Evolutionary conservation across 768 basidiomycete genomes (phyloP), one percentile per base, ranked within the genome.

Genomic region (Suillus lakei): DNA sequence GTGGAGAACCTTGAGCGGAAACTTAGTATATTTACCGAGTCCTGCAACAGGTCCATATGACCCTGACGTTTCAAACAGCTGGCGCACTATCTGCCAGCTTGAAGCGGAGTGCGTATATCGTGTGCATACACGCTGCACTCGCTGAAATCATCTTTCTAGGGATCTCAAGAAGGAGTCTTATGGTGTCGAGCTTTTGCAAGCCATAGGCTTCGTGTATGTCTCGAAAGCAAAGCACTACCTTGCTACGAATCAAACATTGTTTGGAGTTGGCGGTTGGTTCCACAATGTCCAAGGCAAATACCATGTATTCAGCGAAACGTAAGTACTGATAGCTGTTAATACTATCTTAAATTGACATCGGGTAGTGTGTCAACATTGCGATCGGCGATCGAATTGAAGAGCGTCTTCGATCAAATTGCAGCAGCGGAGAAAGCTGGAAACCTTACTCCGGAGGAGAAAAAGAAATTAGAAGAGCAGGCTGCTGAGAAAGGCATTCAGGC

Each of bases 281-380:
- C 95, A 96, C 76, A 93, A 93, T 63, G 92, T 95, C 3, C 92
- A 94, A 75, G 92, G 92, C 15, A 95, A 94, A 79, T 96, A 95
- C 59, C 94, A 96, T 72, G 91, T 96, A 21, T 92, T 97, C 77
- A 95, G 93, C 74, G 94, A 96, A 81, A 95, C 93, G 92, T 93
- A 68, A 70, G 92, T 64, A n/a, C 32, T 23, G 54, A 32, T 10
- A 44, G 54, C 21, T 60, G 55, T 38, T 38, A 9, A 23, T 36
- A 60, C 32, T 21, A 56, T 54, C 30, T 50, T 66, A 68, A n/a
- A 67, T 43, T 46, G 28, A 41, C 38, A 56, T 41, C 46, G 94
- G 92, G 9, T 13, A 59, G 58, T 30, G 92, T 95, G 18, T 95
- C 93, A 10, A 95, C 93, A 0, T 77, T 95, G 15, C 88, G 92